Percentiles rank a stretch among this genome's conserved stretches.
Conservation (phyloP, 2,329 filamentous ascomycete species). For the Fusarium sp. region DNA sequence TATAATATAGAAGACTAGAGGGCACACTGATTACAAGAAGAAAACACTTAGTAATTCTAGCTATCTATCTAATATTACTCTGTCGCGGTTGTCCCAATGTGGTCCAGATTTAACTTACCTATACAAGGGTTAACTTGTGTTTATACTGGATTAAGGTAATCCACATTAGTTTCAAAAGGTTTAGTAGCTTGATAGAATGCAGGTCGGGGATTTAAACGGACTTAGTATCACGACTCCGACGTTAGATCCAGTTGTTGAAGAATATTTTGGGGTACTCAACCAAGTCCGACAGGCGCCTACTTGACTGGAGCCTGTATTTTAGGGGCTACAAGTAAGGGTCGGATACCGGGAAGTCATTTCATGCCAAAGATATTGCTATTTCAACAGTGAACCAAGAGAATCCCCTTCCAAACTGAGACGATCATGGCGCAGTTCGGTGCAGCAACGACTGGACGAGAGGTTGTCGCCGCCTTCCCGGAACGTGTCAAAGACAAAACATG, state of each 20-base stretch:
- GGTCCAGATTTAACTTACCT: too few species aligned
- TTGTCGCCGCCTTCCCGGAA: background rate
- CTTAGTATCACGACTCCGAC: background rate
- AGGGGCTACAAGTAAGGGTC: background rate
- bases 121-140: too few species aligned
- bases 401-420: background rate
- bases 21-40: background rate
- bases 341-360: background rate
- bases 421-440: background rate
- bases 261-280: background rate
- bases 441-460: background rate
- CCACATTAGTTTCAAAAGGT: fast-evolving
- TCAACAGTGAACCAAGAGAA: fast-evolving
- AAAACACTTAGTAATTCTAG: fast-evolving
- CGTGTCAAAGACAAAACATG: background rate
- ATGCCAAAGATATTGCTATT: fast-evolving
- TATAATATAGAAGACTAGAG: fast-evolving
- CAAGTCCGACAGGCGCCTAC: too few species aligned
- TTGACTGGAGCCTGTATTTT: background rate
- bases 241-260: background rate
- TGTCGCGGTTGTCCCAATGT: too few species aligned
- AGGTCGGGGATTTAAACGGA: background rate
- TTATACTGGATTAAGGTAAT: too few species aligned
- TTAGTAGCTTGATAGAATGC: background rate
- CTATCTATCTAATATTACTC: fast-evolving